Evolutionary conservation across 345 rosid species (phyloP), one percentile per base, ranked within the genome.

Genomic region (Hevea brasiliensis): DNA sequence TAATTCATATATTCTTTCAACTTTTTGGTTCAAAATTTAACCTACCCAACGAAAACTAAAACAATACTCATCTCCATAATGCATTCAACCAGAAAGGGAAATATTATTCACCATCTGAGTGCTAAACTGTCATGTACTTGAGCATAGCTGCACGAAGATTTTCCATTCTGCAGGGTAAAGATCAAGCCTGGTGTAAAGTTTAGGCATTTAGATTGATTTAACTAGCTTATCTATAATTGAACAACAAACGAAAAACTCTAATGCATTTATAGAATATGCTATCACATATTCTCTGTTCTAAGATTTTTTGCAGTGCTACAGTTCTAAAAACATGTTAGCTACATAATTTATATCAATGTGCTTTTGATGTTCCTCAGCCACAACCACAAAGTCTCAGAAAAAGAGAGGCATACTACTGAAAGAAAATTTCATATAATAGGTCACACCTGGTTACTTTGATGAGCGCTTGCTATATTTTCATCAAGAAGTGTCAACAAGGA

Each of bases 381-480:
- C 48, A n/a, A 24, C 27, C 42, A 51, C 58, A 71, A 65, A 37
- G 18, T 58, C 23, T 23, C 14, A 24, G 54, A 42, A 41, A 11
- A n/a, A n/a, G 40, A 59, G 29, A 42, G 5, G 8, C 20, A 10
- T 42, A 47, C 7, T 32, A 45, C 54, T 13, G 32, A 27, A 57
- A 50, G 9, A 13, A n/a, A n/a, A n/a, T 26, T 10, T 41, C 40
- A 67, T 32, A 40, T 45, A 57, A 59, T n/a, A 32, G 72, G 48
- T 44, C 75, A 60, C 74, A 92, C 98, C 98, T 90, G 96, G 71
- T 90, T 80, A 72, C 83, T 84, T 77, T 44, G 81, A 71, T 88
- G 83, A 17, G 98, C 97, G 84, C 79, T 88, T 41, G 91, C 92
- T 77, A 94, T 94, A 83, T 94, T 94, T 82, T 94, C 97, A 68